Percentiles rank a stretch among this genome's conserved stretches.
These are phyloP conservation scores for Auriscalpium vulgare DNA, from an alignment of 768 basidiomycete genomes.

Conservation along the genomic window DNA sequence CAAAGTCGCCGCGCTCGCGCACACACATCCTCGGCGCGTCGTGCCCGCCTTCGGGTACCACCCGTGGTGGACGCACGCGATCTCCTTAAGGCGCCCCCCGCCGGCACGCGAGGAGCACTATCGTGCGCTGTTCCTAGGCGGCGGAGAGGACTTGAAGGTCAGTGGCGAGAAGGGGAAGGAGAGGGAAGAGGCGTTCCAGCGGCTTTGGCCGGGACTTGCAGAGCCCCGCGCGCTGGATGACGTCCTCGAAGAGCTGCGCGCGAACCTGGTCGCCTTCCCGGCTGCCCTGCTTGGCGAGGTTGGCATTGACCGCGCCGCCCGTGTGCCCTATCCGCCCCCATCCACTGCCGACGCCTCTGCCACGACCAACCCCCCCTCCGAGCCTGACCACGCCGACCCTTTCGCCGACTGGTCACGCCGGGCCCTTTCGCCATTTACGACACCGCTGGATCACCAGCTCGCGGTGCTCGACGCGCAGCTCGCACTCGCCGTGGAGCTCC, in stretches of 20 bases:
- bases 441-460: conserved; percentile 76
- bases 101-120: conserved; percentile 67
- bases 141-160: conserved; percentile 12
- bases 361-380: conserved; percentile 33
- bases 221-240: conserved; percentile 56
- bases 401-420: conserved; percentile 27
- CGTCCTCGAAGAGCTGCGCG: conserved; percentile 52
- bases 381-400: conserved; percentile 11
- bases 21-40: conserved; percentile 52
- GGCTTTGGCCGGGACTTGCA: conserved; percentile 60
- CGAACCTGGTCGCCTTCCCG: conserved; percentile 53
- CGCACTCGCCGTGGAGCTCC: conserved; percentile 72
- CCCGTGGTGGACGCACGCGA: conserved; percentile 87
- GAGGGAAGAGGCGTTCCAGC: conserved; percentile 35
- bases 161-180: too few relatives aligned
- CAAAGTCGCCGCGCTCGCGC: conserved; percentile 60
- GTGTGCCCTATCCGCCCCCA: conserved; percentile 40
- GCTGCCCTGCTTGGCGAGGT: conserved; percentile 88
- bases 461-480: conserved; percentile 77
- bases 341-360: too few relatives aligned
- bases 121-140: conserved; percentile 50
- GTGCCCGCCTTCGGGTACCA: conserved; percentile 93
- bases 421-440: conserved; percentile 66
- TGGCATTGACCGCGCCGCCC: conserved; percentile 77
- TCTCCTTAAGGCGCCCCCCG: conserved; percentile 35